phyloP scores from a whole-genome alignment of 2,329 filamentous ascomycete species.

The Fragosphaeria purpurea region DNA sequence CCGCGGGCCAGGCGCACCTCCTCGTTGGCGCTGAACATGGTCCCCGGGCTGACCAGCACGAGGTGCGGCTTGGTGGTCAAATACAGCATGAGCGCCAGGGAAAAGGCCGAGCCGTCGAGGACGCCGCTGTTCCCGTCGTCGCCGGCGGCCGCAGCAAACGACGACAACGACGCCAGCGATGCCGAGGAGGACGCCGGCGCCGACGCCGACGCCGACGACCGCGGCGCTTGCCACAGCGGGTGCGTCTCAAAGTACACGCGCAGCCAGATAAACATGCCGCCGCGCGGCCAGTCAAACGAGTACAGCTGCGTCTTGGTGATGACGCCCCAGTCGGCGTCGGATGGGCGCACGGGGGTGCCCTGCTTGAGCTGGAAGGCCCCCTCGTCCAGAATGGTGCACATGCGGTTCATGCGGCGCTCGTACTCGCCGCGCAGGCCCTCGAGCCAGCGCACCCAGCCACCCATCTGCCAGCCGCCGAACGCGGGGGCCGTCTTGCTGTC shows the following conservation, averaged over 20 bases:
- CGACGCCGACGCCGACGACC: constrained; percentile 4
- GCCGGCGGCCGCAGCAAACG: constrained; percentile 8
- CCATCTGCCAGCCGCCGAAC: constrained; percentile 60
- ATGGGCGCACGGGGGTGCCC: constrained; percentile 34
- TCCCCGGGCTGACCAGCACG: constrained; percentile 61
- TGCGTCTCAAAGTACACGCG: constrained; percentile 62
- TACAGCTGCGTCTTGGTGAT: constrained; percentile 65
- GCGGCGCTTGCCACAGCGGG: constrained; percentile 46
- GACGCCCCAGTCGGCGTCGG: constrained; percentile 58
- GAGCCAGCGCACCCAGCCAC: constrained; percentile 87
- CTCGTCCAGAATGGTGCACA: constrained; percentile 65
- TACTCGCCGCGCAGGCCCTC: constrained; percentile 75
- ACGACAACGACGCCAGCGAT: constrained; percentile 2
- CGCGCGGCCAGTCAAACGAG: constrained; percentile 69
- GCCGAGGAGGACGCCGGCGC: not conserved
- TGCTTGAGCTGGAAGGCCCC: constrained; percentile 56
- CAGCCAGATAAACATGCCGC: constrained; percentile 90
- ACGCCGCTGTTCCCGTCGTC: constrained; percentile 21
- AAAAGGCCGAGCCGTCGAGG: constrained; percentile 46
- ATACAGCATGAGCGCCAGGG: constrained; percentile 59
- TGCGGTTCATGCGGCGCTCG: constrained; percentile 71
- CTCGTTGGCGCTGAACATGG: constrained; percentile 60
- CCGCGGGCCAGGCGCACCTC: constrained; percentile 47
- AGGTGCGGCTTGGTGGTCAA: constrained; percentile 59
- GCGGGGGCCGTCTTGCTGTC: constrained; percentile 18